Evolutionary conservation across 2,329 filamentous ascomycete species (phyloP).

Genomic region (Pestalotiopsis fici): DNA sequence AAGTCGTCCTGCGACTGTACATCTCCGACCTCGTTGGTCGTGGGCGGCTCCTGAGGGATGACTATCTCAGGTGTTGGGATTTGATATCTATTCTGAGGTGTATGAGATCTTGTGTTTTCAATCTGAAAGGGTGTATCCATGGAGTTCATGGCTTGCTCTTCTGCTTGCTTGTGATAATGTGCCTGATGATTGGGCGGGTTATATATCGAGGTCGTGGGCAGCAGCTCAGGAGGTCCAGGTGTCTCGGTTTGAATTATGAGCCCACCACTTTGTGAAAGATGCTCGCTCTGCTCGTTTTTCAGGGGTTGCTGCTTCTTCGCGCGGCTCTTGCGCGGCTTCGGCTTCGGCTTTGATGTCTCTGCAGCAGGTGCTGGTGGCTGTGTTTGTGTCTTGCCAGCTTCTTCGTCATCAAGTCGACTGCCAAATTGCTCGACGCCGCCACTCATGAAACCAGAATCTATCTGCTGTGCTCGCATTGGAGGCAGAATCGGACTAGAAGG

Average conservation of each 20-base stretch:
- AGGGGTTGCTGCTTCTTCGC: constrained; percentile 27
- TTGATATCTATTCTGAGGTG: background rate
- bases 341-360: constrained; percentile 36
- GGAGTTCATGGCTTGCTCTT: background rate
- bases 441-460: constrained; percentile 86
- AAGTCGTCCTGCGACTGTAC: constrained; percentile 14
- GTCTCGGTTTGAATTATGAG: constrained; percentile 41
- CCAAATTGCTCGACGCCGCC: constrained; percentile 63
- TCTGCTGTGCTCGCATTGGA: constrained; percentile 61
- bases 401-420: constrained; percentile 59
- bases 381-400: constrained; percentile 42
- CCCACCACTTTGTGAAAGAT: constrained; percentile 15
- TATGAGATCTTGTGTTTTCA: background rate
- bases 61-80: background rate
- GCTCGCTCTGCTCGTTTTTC: constrained; percentile 9
- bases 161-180: background rate
- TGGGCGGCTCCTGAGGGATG: background rate
- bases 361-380: constrained; percentile 25
- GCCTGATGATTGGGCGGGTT: constrained; percentile 30
- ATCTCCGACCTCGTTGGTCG: constrained; percentile 12
- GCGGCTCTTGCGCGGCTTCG: constrained; percentile 23
- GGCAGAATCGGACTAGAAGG: constrained; percentile 80
- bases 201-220: constrained; percentile 44
- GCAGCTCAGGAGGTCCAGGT: constrained; percentile 42
- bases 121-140: background rate